These are phyloP conservation scores for Bolboschoenus planiculmis DNA, from an alignment of 176 grass and related monocot species.

Conservation along the genomic window DNA sequence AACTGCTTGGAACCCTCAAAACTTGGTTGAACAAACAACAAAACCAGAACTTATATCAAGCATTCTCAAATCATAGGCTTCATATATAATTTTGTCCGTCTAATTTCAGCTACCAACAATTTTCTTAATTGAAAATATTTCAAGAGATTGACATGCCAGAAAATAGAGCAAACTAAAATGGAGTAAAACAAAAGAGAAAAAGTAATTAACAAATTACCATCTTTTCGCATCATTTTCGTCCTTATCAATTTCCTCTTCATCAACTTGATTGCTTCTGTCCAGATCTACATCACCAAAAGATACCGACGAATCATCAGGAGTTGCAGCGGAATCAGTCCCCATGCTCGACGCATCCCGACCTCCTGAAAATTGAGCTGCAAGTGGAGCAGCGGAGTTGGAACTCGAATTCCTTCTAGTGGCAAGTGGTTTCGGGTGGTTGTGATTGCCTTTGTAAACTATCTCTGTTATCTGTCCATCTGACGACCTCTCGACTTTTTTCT, in stretches of 20 bases:
- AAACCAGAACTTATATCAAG: neutral
- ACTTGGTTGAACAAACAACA: neutral
- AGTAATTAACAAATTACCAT: conserved; percentile 18
- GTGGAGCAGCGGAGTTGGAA: conserved; percentile 16
- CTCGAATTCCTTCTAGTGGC: conserved; percentile 24
- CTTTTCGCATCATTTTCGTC: conserved; percentile 32
- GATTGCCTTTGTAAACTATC: conserved; percentile 42
- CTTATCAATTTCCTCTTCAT: conserved; percentile 19
- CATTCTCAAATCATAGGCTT: neutral
- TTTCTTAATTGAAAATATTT: neutral
- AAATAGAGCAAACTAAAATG: neutral
- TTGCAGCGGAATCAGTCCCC: conserved; percentile 18
- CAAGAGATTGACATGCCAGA: neutral
- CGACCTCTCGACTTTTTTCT: conserved; percentile 45
- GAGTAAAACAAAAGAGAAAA: neutral
- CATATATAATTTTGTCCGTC: neutral
- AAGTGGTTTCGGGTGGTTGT: conserved; percentile 38
- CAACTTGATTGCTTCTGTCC: neutral
- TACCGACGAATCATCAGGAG: conserved; percentile 27
- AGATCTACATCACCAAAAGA: conserved; percentile 27
- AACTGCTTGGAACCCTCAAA: neutral
- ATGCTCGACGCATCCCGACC: conserved; percentile 20
- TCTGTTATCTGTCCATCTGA: conserved; percentile 37
- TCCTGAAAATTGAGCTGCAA: conserved; percentile 5
- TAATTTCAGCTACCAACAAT: neutral